phyloP scores from a whole-genome alignment of 1,139 yeast genomes.

The Williopsis jadinii region DNA sequence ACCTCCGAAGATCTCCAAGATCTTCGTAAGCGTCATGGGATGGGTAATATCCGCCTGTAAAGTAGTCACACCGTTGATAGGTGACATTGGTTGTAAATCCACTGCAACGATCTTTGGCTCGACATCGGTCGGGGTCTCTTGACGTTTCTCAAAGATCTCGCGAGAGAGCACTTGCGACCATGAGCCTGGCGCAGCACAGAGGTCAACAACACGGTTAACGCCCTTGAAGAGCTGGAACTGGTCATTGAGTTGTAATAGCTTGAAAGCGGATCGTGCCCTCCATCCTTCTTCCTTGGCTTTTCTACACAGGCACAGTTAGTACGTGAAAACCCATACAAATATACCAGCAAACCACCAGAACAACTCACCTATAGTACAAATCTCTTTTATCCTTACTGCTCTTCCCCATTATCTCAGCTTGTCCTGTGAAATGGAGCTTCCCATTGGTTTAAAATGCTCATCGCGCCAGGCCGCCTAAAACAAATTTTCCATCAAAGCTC shows the following conservation, averaged over 20 bases:
- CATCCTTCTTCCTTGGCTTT: conserved; percentile 97
- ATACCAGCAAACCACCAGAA: not conserved
- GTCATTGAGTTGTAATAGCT: conserved; percentile 80
- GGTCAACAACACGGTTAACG: conserved; percentile 79
- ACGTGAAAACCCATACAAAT: too few species aligned
- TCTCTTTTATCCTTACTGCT: conserved; percentile 95
- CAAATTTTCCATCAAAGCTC: not conserved
- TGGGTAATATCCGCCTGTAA: conserved; percentile 96
- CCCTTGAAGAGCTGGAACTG: conserved; percentile 77
- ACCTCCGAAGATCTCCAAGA: conserved; percentile 78
- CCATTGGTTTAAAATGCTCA: not conserved
- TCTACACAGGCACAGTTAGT: conserved; percentile 27
- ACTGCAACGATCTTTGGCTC: conserved; percentile 80
- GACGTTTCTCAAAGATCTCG: conserved; percentile 42
- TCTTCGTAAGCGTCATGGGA: conserved; percentile 74
- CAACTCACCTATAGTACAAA: conserved; percentile 46
- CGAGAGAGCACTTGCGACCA: conserved; percentile 96
- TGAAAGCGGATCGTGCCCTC: conserved; percentile 95
- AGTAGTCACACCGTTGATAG: conserved; percentile 80
- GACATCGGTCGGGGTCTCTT: conserved; percentile 32
- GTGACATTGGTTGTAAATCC: conserved; percentile 95
- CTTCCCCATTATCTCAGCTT: conserved; percentile 61
- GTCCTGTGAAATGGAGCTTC: too few species aligned
- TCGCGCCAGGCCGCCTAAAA: not conserved
- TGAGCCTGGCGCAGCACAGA: conserved; percentile 98